phyloP scores from a whole-genome alignment of 2,329 filamentous ascomycete species.

The Metarhizium guizhouense region DNA sequence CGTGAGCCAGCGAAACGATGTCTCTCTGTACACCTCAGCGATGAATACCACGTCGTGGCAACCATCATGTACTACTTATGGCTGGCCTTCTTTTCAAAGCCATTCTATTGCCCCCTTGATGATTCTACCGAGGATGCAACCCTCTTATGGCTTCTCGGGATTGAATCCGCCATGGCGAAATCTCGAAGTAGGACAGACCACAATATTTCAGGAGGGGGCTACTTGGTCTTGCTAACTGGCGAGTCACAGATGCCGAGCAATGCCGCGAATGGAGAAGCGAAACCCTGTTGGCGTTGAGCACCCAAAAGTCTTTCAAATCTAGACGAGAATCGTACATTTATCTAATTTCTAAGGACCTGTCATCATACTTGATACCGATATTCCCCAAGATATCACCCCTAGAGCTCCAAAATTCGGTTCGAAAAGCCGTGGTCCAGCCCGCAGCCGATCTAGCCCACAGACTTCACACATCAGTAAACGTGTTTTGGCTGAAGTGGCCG shows the following conservation, averaged over 20 bases:
- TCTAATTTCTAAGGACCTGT: slow-evolving; percentile 23
- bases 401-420: slow-evolving; percentile 24
- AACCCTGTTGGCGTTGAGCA: slow-evolving; percentile 24
- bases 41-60: slow-evolving; percentile 26
- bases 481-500: slow-evolving; percentile 29
- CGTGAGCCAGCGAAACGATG: slow-evolving; percentile 25
- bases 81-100: slow-evolving; percentile 24
- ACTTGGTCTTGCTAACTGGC: slow-evolving; percentile 4
- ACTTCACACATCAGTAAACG: slow-evolving; percentile 24
- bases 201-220: no score
- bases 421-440: slow-evolving; percentile 23
- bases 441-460: slow-evolving; percentile 27
- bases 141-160: slow-evolving; percentile 22
- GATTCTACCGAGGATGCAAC: slow-evolving; percentile 21
- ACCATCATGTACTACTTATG: slow-evolving; percentile 29
- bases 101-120: slow-evolving; percentile 28
- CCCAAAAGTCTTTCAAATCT: slow-evolving; percentile 21
- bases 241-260: slow-evolving; percentile 19
- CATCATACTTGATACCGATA: slow-evolving; percentile 20
- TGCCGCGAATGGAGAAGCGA: slow-evolving; percentile 29
- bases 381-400: slow-evolving; percentile 16
- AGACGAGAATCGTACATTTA: slow-evolving; percentile 19
- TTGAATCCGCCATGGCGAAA: slow-evolving; percentile 23
- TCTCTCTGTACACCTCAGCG: slow-evolving; percentile 20
- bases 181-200: slow-evolving; percentile 9